Conservation (phyloP, 129 eudicot species). For the Lactuca saligna region DNA sequence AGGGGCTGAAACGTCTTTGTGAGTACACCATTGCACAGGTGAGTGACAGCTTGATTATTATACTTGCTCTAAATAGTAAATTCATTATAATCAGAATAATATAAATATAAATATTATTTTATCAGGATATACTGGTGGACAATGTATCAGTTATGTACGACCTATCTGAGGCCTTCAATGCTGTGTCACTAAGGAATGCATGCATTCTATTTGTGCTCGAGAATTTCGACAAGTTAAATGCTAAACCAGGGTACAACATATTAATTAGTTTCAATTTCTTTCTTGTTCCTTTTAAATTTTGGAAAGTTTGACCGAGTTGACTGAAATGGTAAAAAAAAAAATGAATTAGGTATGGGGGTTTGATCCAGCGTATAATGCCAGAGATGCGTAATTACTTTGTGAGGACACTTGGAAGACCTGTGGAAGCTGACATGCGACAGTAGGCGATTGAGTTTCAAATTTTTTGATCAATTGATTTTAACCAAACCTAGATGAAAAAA, state of each 20-base stretch:
- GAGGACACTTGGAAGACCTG: conserved; percentile 46
- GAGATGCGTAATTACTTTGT: conserved; percentile 52
- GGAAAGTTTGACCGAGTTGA: background rate
- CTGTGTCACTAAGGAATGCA: conserved; percentile 54
- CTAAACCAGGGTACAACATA: conserved; percentile 42
- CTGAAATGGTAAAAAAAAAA: background rate
- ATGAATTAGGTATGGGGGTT: conserved; percentile 33
- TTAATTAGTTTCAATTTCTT: background rate
- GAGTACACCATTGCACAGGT: conserved; percentile 69
- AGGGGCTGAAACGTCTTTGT: conserved; percentile 65
- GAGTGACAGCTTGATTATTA: background rate
- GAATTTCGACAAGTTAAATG: conserved; percentile 47
- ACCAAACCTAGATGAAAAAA: conserved; percentile 10
- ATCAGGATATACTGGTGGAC: conserved; percentile 52
- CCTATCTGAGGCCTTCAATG: conserved; percentile 59
- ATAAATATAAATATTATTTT: background rate
- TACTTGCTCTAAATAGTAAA: too few relatives aligned
- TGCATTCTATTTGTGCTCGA: conserved; percentile 60
- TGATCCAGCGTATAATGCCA: conserved; percentile 44
- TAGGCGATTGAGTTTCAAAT: conserved; percentile 26
- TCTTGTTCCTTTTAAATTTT: background rate
- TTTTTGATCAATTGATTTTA: conserved; percentile 39
- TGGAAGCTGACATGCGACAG: conserved; percentile 36
- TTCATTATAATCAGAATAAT: too few relatives aligned
- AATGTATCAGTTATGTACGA: conserved; percentile 61